Evolutionary conservation across 2,329 filamentous ascomycete genomes (phyloP), one percentile per base, ranked within the genome.

Genomic region (Bisporella sp.): DNA sequence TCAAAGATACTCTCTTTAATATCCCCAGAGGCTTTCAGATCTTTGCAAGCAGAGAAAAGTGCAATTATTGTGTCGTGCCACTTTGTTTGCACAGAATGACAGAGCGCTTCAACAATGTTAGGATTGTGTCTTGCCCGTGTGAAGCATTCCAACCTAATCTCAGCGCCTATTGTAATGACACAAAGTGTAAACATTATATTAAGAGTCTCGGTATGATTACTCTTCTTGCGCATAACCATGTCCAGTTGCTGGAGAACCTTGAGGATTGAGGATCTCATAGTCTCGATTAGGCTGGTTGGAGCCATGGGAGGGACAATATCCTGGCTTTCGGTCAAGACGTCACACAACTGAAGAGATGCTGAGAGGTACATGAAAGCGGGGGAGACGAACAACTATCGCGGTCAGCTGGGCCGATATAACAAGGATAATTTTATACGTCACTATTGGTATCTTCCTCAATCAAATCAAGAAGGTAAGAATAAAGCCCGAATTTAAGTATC

Each of bases 1-100:
- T 50, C 48, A 32, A 50, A 46, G 32, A 50, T 31, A 28, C 43
- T 46, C 43, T 50, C 48, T 31, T 43, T 31, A 29, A 50, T 50
- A 42, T 47, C 43, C 39, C 48, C 48, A 21, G 43, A 47, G 41
- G 46, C 48, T 42, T 50, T 50, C 5, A 50, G 30, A 47, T 46
- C 33, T 50, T 50, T 50, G 31, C 48, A 50, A 13, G 48, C 48
- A 35, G 48, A 46, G 37, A 50, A 50, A n/a, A 50, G 29, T 50
- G 48, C 48, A 41, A 50, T 47, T 12, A 50, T 33, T 21, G 48
- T 50, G 39, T 50, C 48, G n/a, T 50, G 48, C 48, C 48, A 50
- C 28, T 43, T n/a, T 31, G 42, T 50, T 42, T 50, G 48, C 29
- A 46, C 48, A 1, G 48, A 50, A 32, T 50, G 21, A 13, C 35